Evolutionary conservation across 768 basidiomycete species (phyloP), one percentile per base, ranked within the genome.

Genomic region (Sutorius australiensis): DNA sequence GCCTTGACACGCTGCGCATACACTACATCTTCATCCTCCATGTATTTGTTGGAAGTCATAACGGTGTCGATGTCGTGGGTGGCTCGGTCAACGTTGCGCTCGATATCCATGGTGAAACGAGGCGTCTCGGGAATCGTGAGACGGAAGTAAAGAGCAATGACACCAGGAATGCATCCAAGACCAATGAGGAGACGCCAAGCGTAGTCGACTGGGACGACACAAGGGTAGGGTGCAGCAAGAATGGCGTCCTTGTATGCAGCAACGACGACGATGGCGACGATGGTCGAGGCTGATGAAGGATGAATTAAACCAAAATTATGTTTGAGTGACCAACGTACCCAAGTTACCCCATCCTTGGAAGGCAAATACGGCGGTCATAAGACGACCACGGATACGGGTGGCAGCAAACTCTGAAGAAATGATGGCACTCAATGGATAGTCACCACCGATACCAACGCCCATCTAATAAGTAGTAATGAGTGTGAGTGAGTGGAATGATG

Each of bases 81-180:
- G 7, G 91, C 92, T 64, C 87, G 88, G 37, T 80, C 74, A 40
- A 95, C 73, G 68, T 94, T 92, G 44, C 79, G 77, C 69, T 93
- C 90, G 54, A 95, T 81, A 75, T 95, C 92, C 87, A 94, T 93
- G 54, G 92, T 95, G 68, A 80, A 84, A 51, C 92, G 89, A 27
- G 92, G 92, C 0, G 92, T 94, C 68, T 94, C 92, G 3, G 92
- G 90, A 63, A 95, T 93, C 24, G 92, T 93, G 32, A 94, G 79
- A 67, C 92, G 89, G 86, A 90, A 94, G 76, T 92, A 94, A 46
- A 94, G 82, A 17, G 90, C 92, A 51, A 92, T 65, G 38, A 76
- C 77, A 50, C 82, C 92, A 32, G 92, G 93, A 46, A 95, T 75
- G 51, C 86, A 88, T 41, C 92, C 92, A 34, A 94, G 75, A 63